These are phyloP conservation scores for Talaromyces sp. DNA, from an alignment of 2,329 filamentous ascomycete species.

Conservation along the genomic window DNA sequence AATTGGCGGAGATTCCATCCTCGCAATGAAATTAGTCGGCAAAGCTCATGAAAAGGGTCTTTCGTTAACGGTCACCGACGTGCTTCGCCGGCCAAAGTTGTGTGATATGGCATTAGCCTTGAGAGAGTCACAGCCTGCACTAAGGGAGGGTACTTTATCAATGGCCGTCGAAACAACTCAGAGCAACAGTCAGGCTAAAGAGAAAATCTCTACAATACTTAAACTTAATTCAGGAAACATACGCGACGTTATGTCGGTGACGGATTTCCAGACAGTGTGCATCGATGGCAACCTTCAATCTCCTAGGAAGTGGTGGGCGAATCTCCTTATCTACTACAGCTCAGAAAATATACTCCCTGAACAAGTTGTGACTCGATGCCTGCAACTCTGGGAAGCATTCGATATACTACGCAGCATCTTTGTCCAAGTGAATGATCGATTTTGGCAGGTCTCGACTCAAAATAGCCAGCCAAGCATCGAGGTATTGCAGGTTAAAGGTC, in stretches of 20 bases:
- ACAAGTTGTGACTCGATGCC: not conserved
- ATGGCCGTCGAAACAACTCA: not conserved
- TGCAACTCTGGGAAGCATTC: not conserved
- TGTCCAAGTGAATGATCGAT: not conserved
- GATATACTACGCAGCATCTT: not conserved
- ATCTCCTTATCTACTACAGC: not conserved
- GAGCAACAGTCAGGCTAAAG: not conserved
- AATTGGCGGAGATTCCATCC: constrained; percentile 21
- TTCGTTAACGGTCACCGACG: constrained; percentile 3
- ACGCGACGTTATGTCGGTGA: not conserved
- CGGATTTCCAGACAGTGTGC: not conserved
- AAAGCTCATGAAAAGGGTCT: constrained; percentile 1
- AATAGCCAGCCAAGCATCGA: not conserved
- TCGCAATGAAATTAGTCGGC: constrained; percentile 17
- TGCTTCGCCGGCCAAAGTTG: constrained; percentile 1
- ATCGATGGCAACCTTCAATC: not conserved
- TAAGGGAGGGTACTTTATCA: not conserved
- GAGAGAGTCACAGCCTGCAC: not conserved
- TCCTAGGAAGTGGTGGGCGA: not conserved
- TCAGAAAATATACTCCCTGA: not conserved
- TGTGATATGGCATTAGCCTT: not conserved
- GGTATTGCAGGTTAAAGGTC: not conserved
- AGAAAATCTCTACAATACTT: not conserved
- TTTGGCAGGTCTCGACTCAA: not conserved
- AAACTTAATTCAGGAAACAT: not conserved